Percentiles rank a stretch among this genome's conserved stretches.
These are phyloP conservation scores for Sideroxylon spinosum DNA, from an alignment of 179 eudicot genomes.

Conservation along the genomic window DNA sequence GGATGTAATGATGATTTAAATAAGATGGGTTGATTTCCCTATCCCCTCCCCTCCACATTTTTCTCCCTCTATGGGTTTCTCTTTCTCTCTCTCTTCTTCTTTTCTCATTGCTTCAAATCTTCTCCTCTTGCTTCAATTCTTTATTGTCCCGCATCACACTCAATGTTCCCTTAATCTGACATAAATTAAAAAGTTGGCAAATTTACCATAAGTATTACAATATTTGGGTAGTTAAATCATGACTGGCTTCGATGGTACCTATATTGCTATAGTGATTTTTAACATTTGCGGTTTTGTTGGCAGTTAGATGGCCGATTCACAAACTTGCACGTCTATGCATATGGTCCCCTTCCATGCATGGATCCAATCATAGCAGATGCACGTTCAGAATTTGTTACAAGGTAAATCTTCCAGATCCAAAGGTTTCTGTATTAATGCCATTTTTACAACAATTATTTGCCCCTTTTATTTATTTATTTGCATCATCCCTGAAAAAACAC, in stretches of 20 bases:
- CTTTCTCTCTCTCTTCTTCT: too few species aligned
- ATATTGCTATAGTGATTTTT: not conserved
- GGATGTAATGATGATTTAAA: too few species aligned
- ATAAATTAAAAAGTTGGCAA: not conserved
- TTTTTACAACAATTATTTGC: not conserved
- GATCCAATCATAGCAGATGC: constrained; percentile 62
- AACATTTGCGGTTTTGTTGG: not conserved
- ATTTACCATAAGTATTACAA: not conserved
- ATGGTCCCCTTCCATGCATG: constrained; percentile 83
- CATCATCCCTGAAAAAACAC: not conserved
- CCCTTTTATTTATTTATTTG: not conserved
- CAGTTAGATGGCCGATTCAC: constrained; percentile 52
- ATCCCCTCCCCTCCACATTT: too few species aligned
- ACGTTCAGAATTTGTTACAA: constrained; percentile 61
- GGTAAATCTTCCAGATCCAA: constrained; percentile 34
- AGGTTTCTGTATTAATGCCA: not conserved
- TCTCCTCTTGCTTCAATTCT: too few species aligned
- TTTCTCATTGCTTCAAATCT: too few species aligned
- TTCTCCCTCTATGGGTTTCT: too few species aligned
- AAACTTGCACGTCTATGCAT: constrained; percentile 59
- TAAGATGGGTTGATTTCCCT: too few species aligned
- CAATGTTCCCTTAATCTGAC: not conserved
- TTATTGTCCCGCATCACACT: too few species aligned
- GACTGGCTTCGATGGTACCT: not conserved
- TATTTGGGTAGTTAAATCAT: not conserved